Percentiles rank a stretch among this genome's conserved stretches.
phyloP scores from a whole-genome alignment of 768 basidiomycete species.

The Lactarius tabidus region DNA sequence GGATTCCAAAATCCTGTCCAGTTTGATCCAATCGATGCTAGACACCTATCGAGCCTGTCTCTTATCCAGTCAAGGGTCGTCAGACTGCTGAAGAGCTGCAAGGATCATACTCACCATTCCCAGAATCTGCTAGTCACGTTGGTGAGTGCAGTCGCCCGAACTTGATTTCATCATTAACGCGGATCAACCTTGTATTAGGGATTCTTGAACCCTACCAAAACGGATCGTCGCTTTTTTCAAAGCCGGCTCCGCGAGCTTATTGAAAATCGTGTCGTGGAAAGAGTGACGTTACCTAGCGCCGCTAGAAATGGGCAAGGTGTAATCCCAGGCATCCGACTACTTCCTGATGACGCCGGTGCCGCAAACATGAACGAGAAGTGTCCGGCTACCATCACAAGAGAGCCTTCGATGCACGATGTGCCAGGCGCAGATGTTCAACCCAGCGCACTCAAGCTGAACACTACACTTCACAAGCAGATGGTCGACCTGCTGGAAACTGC shows the following conservation, averaged over 20 bases:
- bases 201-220: constrained; percentile 67
- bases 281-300: constrained; percentile 61
- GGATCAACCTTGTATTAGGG: constrained; percentile 48
- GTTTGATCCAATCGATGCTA: constrained; percentile 73
- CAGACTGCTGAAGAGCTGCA: constrained; percentile 66
- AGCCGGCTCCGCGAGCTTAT: constrained; percentile 69
- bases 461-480: constrained; percentile 76
- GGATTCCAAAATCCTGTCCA: constrained; percentile 33
- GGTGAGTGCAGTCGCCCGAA: constrained; percentile 40
- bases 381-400: constrained; percentile 20
- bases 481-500: constrained; percentile 67
- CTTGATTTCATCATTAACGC: not conserved
- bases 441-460: constrained; percentile 47
- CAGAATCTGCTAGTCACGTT: constrained; percentile 74
- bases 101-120: constrained; percentile 65
- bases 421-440: constrained; percentile 25
- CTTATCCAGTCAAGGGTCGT: constrained; percentile 68
- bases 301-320: constrained; percentile 41
- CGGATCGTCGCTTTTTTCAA: constrained; percentile 80
- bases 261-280: constrained; percentile 69
- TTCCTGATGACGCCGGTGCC: constrained; percentile 40
- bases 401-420: constrained; percentile 27
- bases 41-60: constrained; percentile 70
- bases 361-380: not conserved
- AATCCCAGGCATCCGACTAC: constrained; percentile 65